Conservation (phyloP, 129 eudicot genomes). For the Cynara cardunculus region DNA sequence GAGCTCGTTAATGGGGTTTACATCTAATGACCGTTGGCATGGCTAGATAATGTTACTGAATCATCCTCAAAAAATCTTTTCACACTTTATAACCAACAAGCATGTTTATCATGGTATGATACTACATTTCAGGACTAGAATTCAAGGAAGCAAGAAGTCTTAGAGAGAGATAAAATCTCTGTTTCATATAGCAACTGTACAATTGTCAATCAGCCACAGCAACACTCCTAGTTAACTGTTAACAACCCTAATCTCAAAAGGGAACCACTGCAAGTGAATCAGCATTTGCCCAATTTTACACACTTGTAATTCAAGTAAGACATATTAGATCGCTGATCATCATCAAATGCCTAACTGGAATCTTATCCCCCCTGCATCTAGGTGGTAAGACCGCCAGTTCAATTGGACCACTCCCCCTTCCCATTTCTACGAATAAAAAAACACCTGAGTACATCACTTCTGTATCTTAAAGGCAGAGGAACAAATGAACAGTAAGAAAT, state of each 20-base stretch:
- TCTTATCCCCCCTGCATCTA: too few relatives aligned
- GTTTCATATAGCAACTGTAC: neutral
- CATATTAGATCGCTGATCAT: neutral
- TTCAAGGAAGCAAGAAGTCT: neutral
- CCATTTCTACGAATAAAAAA: too few relatives aligned
- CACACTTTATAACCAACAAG: neutral
- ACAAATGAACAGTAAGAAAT: too few relatives aligned
- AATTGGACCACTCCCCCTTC: too few relatives aligned
- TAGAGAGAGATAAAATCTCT: neutral
- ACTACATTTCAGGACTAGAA: neutral
- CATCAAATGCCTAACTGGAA: neutral
- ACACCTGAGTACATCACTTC: too few relatives aligned
- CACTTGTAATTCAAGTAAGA: neutral
- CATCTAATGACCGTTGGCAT: neutral
- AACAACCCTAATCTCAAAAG: neutral
- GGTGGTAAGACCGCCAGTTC: too few relatives aligned
- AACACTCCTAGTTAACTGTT: neutral
- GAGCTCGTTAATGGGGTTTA: neutral
- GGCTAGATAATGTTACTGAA: neutral
- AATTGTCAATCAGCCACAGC: neutral
- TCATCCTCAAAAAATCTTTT: neutral
- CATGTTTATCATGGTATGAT: neutral
- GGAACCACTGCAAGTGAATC: neutral
- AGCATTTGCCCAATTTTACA: conserved; percentile 8
- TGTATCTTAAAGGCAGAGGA: too few relatives aligned